Conservation (phyloP, 257 asterid genomes). For the Solanum tarapatanum region DNA sequence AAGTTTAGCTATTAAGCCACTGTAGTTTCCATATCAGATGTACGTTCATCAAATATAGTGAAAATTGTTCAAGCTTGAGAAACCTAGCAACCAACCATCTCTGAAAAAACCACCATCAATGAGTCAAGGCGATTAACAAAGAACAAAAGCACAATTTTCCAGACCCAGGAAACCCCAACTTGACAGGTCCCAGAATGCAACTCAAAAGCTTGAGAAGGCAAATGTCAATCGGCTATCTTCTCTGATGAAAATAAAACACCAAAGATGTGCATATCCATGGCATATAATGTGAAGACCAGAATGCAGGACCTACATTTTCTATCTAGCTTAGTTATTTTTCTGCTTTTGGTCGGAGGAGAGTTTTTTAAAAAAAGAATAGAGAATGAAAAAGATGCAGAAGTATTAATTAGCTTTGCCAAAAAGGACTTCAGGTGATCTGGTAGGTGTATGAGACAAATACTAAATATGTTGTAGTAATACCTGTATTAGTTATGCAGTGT, state of each 20-base stretch:
- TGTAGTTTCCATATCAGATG: neutral
- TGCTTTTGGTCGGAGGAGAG: neutral
- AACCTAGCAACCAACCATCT: neutral
- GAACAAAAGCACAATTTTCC: neutral
- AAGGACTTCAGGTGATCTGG: neutral
- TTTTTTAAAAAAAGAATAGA: neutral
- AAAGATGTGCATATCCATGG: neutral
- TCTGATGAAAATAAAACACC: neutral
- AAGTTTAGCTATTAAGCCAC: neutral
- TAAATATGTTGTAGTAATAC: neutral
- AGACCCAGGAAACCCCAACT: neutral
- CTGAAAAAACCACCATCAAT: neutral
- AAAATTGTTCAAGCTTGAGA: neutral
- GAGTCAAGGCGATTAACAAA: neutral
- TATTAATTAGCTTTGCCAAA: neutral
- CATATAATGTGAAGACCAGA: neutral
- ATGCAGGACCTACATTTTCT: neutral
- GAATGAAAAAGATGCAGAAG: neutral
- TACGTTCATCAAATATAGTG: neutral
- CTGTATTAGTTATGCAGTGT: neutral
- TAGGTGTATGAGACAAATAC: neutral
- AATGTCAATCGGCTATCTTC: neutral
- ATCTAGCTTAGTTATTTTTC: neutral
- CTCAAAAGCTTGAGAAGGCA: neutral
- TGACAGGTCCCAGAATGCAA: neutral